Evolutionary conservation across 148 eudicot genomes (phyloP), one percentile per base, ranked within the genome.

Genomic region (Limonium bicolor): DNA sequence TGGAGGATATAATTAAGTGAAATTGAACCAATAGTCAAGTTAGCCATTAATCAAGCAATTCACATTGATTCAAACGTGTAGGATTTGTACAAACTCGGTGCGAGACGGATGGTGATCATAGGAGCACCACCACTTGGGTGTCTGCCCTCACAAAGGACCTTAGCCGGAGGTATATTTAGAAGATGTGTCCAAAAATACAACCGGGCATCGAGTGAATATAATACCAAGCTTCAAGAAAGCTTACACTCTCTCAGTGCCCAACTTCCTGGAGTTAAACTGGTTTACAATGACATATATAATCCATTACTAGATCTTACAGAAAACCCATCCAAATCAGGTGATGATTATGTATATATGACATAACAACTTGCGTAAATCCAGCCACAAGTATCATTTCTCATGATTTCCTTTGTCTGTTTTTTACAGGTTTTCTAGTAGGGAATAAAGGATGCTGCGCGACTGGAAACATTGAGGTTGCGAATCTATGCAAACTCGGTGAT

Each of bases 81-180:
- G 78, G 73, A 73, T 15, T 41, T 81, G 58, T 71, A 81, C 18
- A 19, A 20, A 12, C 17, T 60, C 2, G 93, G 93, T n/a, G 86
- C 73, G 21, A 69, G 86, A 20, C 52, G 60, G 36, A 71, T 82
- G 2, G 79, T 67, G 9, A 65, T 82, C 17, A 32, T 68, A 23
- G 53, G 65, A 12, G 42, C 65, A 14, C 93, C 93, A 8, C 82
- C 93, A 0, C 42, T 66, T 4, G 93, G 93, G 3, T 82, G 93
- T 48, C 27, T 78, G 4, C 93, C 86, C 10, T 71, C 86, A n/a
- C 82, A 74, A 43, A 69, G 82, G 52, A 74, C 73, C 7, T 21
- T 82, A 20, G 36, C 25, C 4, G 79, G 86, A 30, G 79, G 82
- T 21, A 7, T 37, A 4, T 11, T 20, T 6, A 74, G 79, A 44